Percentiles rank a stretch among this genome's conserved stretches.
Conservation (phyloP, 371 early-diverging fungal species). For the Lichtheimia corymbifera region DNA sequence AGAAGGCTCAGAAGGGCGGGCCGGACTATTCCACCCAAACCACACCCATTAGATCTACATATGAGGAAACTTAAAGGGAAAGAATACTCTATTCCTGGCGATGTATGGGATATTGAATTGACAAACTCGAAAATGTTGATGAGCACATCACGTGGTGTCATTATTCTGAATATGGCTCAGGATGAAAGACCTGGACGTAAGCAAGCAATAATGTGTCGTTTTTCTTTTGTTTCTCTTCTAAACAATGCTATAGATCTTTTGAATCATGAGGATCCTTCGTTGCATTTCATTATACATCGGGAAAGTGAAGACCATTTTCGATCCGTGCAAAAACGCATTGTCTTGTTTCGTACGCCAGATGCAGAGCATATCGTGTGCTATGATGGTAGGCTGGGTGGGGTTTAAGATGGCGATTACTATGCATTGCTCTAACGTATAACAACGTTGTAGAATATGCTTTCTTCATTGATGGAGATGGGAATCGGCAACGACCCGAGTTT, state of each 20-base stretch:
- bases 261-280: slow-evolving; percentile 31
- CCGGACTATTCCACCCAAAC: neutral
- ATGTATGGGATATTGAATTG: slow-evolving; percentile 46
- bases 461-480: slow-evolving; percentile 28
- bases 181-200: slow-evolving; percentile 3
- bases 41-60: slow-evolving; percentile 11
- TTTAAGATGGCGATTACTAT: neutral
- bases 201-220: neutral
- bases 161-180: slow-evolving; percentile 34
- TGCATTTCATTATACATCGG: slow-evolving; percentile 31
- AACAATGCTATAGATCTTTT: slow-evolving; percentile 23
- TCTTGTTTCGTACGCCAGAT: slow-evolving; percentile 29
- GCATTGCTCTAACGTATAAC: neutral
- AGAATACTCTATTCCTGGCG: slow-evolving; percentile 28
- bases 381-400: slow-evolving; percentile 34
- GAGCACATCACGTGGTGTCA: slow-evolving; percentile 32
- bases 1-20: neutral
- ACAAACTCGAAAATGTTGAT: slow-evolving; percentile 30
- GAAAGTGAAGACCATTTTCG: slow-evolving; percentile 22
- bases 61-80: neutral
- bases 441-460: slow-evolving; percentile 25
- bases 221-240: neutral
- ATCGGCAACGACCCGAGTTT: slow-evolving; percentile 14
- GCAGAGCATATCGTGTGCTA: slow-evolving; percentile 43
- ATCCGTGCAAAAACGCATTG: slow-evolving; percentile 26